Percentiles rank a stretch among this genome's conserved stretches.
Conservation (phyloP, 768 basidiomycete species). For the Lactarius vividus region DNA sequence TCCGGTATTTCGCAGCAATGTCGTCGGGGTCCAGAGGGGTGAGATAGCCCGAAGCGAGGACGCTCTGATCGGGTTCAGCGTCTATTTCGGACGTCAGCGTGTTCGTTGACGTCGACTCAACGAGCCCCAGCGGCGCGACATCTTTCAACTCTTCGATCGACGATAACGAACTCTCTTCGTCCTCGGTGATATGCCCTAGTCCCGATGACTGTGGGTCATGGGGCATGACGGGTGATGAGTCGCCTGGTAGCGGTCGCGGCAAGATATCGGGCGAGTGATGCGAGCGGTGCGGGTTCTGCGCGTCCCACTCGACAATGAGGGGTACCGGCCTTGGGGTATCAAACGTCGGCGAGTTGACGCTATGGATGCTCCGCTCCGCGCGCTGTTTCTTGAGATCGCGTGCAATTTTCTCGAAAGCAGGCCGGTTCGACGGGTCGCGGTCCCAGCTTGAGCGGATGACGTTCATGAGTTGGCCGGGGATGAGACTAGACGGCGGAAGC, state of each 20-base stretch:
- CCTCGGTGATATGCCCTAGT: neutral
- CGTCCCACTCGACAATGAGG: constrained; percentile 29
- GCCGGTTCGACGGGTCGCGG: constrained; percentile 48
- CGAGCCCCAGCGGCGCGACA: neutral
- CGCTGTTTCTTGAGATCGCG: constrained; percentile 46
- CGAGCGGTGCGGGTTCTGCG: constrained; percentile 16
- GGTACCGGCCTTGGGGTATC: constrained; percentile 35
- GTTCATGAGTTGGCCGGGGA: constrained; percentile 38
- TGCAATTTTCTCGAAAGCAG: constrained; percentile 51
- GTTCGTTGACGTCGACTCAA: neutral
- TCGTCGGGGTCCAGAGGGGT: constrained; percentile 42
- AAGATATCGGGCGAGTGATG: constrained; percentile 34
- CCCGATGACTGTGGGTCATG: constrained; percentile 3
- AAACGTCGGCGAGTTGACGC: constrained; percentile 27
- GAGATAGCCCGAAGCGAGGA: constrained; percentile 35
- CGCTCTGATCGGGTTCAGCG: constrained; percentile 5
- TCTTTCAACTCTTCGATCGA: neutral
- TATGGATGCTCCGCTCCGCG: constrained; percentile 36
- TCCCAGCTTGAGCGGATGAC: constrained; percentile 59
- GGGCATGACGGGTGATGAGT: too few species aligned
- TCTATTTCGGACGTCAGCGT: constrained; percentile 12
- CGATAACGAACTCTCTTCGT: neutral
- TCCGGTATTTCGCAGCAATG: constrained; percentile 41
- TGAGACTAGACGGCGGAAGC: constrained; percentile 42
- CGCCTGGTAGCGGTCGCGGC: constrained; percentile 26